These are phyloP conservation scores for Fragilariopsis cylindrus DNA, from an alignment of 108 stramenopile species.

Conservation along the genomic window DNA sequence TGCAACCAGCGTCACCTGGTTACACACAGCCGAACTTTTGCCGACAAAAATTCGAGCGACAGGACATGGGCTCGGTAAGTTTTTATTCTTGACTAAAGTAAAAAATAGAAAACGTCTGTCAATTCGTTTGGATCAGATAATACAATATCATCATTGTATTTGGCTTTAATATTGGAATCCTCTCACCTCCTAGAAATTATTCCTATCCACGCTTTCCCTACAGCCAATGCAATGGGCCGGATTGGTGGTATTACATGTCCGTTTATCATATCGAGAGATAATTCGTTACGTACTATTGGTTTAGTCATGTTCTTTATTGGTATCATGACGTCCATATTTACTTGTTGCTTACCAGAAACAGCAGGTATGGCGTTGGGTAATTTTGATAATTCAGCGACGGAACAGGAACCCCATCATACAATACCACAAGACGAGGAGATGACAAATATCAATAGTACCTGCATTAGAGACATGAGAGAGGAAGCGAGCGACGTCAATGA, in stretches of 20 bases:
- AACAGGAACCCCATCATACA: neutral
- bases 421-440: no score
- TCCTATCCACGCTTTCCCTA: slow-evolving; percentile 2
- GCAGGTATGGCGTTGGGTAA: slow-evolving; percentile 34
- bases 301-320: slow-evolving; percentile 33
- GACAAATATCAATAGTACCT: no score
- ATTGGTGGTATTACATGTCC: slow-evolving; percentile 49
- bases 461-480: no score
- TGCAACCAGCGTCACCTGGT: slow-evolving; percentile 57
- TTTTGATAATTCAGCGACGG: neutral
- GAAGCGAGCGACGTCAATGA: no score
- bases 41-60: slow-evolving; percentile 72
- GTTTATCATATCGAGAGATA: slow-evolving; percentile 39
- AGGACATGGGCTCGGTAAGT: slow-evolving; percentile 44
- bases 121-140: neutral
- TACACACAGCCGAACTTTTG: slow-evolving; percentile 66
- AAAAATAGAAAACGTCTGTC: no score
- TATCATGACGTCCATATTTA: slow-evolving; percentile 16
- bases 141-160: neutral
- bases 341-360: slow-evolving; percentile 38
- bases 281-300: slow-evolving; percentile 33
- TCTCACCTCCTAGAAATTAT: neutral
- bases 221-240: slow-evolving; percentile 54
- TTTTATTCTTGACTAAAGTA: neutral
- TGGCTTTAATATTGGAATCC: neutral